These are phyloP conservation scores for Salinomyces thailandicus DNA, from an alignment of 2,329 filamentous ascomycete species.

Conservation along the genomic window DNA sequence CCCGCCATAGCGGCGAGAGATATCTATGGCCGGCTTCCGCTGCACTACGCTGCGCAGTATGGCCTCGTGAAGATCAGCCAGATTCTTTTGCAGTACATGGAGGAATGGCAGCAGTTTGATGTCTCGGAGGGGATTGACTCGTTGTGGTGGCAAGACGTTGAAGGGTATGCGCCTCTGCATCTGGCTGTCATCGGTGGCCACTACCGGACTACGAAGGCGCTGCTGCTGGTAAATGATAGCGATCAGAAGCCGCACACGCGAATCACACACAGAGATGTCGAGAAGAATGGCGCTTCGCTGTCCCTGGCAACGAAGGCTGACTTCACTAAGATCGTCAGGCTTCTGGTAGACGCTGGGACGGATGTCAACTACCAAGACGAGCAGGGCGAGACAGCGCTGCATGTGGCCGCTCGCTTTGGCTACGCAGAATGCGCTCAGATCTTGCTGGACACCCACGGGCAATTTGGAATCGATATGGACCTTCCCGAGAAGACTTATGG, in stretches of 20 bases:
- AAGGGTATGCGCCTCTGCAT: conserved; percentile 84
- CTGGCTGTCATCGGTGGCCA: conserved; percentile 88
- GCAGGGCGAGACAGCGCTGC: conserved; percentile 80
- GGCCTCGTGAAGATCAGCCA: conserved; percentile 87
- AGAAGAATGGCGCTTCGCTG: conserved; percentile 78
- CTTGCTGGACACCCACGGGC: conserved; percentile 57
- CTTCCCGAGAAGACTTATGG: conserved; percentile 72
- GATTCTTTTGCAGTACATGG: conserved; percentile 77
- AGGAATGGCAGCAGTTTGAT: conserved; percentile 78
- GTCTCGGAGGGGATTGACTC: conserved; percentile 79
- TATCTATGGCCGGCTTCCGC: conserved; percentile 67
- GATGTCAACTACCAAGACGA: conserved; percentile 90
- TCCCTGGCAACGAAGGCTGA: conserved; percentile 82
- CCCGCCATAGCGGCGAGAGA: conserved; percentile 59
- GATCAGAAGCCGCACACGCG: conserved; percentile 31
- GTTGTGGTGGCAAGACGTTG: conserved; percentile 78
- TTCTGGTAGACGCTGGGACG: conserved; percentile 80
- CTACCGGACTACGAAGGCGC: conserved; percentile 67
- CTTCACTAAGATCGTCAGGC: conserved; percentile 70
- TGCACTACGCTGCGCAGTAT: conserved; percentile 92
- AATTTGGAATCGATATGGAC: conserved; percentile 66
- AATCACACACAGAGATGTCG: conserved; percentile 55
- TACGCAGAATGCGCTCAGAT: conserved; percentile 70
- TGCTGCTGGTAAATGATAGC: conserved; percentile 55
- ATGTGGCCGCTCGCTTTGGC: conserved; percentile 82